phyloP scores from a whole-genome alignment of 1,139 yeast genomes.

The Magnusiomyces paraingens region DNA sequence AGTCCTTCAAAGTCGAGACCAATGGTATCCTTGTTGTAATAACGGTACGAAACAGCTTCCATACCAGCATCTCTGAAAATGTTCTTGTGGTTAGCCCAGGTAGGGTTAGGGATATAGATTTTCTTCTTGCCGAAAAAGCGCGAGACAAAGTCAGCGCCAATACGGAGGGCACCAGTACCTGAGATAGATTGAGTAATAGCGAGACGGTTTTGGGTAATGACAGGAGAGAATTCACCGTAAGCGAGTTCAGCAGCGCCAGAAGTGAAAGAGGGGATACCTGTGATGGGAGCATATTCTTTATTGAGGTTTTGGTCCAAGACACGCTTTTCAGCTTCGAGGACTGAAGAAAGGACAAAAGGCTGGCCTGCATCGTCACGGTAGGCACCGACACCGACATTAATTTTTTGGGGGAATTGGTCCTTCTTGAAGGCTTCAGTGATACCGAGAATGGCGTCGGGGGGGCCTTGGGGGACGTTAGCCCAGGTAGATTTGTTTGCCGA shows the following conservation, averaged over 20 bases:
- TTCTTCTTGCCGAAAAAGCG: slow-evolving; percentile 41
- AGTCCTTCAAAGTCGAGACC: slow-evolving; percentile 64
- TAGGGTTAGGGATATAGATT: slow-evolving; percentile 58
- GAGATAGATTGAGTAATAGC: slow-evolving; percentile 63
- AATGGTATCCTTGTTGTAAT: slow-evolving; percentile 61
- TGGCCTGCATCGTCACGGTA: slow-evolving; percentile 89
- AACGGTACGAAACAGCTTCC: slow-evolving; percentile 48
- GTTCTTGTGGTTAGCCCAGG: slow-evolving; percentile 68
- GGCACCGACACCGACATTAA: slow-evolving; percentile 93
- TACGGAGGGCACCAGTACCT: slow-evolving; percentile 69
- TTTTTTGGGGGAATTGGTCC: slow-evolving; percentile 48
- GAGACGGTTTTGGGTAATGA: slow-evolving; percentile 41
- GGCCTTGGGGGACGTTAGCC: slow-evolving; percentile 47
- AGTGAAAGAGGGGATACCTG: slow-evolving; percentile 74
- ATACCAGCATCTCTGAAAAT: slow-evolving; percentile 44
- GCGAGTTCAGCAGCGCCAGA: slow-evolving; percentile 64
- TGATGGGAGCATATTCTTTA: slow-evolving; percentile 87
- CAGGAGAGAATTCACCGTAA: slow-evolving; percentile 38
- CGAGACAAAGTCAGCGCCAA: slow-evolving; percentile 57
- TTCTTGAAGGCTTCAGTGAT: slow-evolving; percentile 52
- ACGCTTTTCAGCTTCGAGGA: slow-evolving; percentile 47
- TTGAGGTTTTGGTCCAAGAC: slow-evolving; percentile 45
- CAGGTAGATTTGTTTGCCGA: slow-evolving; percentile 26
- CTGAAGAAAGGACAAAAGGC: slow-evolving; percentile 92
- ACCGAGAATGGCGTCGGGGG: slow-evolving; percentile 63